Conservation (phyloP, 345 rosid genomes). For the Brassica carinata region DNA sequence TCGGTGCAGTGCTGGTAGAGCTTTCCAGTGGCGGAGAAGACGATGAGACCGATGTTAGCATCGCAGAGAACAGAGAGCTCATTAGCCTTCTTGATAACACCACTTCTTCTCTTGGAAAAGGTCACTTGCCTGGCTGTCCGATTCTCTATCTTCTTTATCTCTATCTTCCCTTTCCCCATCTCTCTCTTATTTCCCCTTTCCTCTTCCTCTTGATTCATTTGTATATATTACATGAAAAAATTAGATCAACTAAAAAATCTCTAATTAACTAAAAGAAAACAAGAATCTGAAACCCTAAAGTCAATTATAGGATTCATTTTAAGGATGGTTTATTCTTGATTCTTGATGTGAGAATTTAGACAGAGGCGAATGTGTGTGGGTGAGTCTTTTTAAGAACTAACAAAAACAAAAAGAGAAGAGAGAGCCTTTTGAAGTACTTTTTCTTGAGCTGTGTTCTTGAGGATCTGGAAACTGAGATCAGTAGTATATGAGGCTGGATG, state of each 20-base stretch:
- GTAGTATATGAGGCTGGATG: constrained; percentile 27
- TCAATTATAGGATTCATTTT: constrained; percentile 35
- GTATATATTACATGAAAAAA: constrained; percentile 2
- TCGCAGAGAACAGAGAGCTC: constrained; percentile 57
- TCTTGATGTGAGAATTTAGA: constrained; percentile 17
- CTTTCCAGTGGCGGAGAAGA: constrained; percentile 53
- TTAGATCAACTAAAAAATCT: constrained; percentile 5
- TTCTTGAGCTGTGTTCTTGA: constrained; percentile 27
- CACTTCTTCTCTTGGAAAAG: constrained; percentile 49
- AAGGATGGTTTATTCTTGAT: constrained; percentile 28
- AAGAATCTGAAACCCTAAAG: constrained; percentile 31
- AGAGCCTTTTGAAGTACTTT: constrained; percentile 25
- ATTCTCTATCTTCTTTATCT: constrained; percentile 50
- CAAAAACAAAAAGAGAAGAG: not conserved
- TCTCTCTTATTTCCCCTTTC: constrained; percentile 16
- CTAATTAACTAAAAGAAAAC: constrained; percentile 6
- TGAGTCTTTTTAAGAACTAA: not conserved
- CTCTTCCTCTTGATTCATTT: constrained; percentile 37
- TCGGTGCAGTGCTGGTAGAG: constrained; percentile 45
- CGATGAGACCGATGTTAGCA: constrained; percentile 53
- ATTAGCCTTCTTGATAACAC: constrained; percentile 54
- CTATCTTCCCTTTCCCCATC: constrained; percentile 55
- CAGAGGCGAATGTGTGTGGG: not conserved
- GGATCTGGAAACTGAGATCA: constrained; percentile 35
- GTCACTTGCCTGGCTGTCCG: constrained; percentile 51